Evolutionary conservation across 768 basidiomycete genomes (phyloP).

Genomic region (Leccinum rimulosum): DNA sequence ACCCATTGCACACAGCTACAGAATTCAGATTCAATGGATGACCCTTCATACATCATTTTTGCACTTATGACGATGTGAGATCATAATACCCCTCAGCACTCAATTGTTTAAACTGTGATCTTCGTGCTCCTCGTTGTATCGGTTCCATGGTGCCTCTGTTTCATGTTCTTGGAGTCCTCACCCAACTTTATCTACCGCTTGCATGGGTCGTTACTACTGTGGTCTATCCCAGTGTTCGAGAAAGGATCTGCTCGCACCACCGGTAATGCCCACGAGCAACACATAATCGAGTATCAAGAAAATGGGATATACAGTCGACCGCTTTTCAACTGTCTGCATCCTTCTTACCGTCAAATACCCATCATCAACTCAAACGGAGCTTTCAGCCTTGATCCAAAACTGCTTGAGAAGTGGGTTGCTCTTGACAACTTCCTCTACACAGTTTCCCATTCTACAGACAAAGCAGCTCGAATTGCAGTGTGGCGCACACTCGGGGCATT

Average conservation of each 20-base stretch:
- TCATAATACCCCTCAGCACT: no score
- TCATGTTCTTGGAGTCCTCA: conserved; percentile 22
- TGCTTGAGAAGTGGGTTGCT: no score
- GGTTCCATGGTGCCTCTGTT: conserved; percentile 28
- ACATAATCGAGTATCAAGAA: conserved; percentile 35
- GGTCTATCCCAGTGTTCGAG: conserved; percentile 28
- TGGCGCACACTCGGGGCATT: no score
- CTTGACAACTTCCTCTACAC: no score
- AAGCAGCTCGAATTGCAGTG: no score
- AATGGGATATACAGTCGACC: conserved; percentile 29
- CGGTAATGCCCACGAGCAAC: conserved; percentile 38
- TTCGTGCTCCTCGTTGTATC: conserved; percentile 13
- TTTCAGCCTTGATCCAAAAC: no score
- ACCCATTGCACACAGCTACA: conserved; percentile 38
- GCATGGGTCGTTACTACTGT: conserved; percentile 10
- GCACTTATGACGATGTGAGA: no score
- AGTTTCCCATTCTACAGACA: no score
- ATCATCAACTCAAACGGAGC: no score
- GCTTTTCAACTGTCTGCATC: no score
- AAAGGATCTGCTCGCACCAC: conserved; percentile 20
- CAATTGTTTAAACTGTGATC: no score
- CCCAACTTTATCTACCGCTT: conserved; percentile 20
- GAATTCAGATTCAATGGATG: conserved; percentile 34
- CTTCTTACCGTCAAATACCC: no score
- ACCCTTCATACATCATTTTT: conserved; percentile 29